Conservation (phyloP, 2,329 filamentous ascomycete species). For the Penicillium sclerotiorum region DNA sequence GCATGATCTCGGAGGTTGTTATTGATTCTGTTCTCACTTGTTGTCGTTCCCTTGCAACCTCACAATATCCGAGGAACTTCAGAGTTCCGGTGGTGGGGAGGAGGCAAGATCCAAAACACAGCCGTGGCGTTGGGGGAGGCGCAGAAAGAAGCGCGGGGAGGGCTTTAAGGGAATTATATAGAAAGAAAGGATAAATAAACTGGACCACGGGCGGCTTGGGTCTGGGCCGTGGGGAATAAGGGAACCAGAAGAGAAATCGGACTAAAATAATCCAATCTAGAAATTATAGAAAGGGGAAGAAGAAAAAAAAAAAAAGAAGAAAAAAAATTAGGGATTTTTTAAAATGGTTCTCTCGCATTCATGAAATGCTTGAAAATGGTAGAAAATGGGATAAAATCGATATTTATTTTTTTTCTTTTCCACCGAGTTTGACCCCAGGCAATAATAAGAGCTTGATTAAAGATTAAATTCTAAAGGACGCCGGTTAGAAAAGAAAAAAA, state of each 20-base stretch:
- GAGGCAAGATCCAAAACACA: slow-evolving; percentile 2
- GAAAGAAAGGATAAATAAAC: slow-evolving; percentile 9
- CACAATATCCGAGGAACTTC: no score
- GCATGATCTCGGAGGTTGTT: slow-evolving; percentile 22
- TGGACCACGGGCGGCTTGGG: slow-evolving; percentile 4
- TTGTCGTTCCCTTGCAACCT: no score
- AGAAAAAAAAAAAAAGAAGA: no score
- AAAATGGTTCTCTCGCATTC: no score
- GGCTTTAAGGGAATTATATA: slow-evolving; percentile 10
- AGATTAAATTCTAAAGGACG: not conserved
- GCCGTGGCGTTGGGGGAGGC: slow-evolving; percentile 11
- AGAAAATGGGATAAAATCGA: not conserved
- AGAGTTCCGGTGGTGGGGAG: no score
- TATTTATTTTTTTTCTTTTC: no score
- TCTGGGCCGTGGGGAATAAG: slow-evolving; percentile 6
- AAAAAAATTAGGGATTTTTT: no score
- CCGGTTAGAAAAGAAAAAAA: no score
- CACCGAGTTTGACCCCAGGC: no score
- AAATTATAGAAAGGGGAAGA: not conserved
- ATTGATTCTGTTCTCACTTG: no score
- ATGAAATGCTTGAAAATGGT: no score
- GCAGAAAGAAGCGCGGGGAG: slow-evolving; percentile 17
- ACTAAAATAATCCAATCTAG: not conserved
- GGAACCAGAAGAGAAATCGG: not conserved
- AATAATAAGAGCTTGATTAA: not conserved